These are phyloP conservation scores for Solanum lycopersicoides DNA, from an alignment of 257 asterid species.

Conservation along the genomic window DNA sequence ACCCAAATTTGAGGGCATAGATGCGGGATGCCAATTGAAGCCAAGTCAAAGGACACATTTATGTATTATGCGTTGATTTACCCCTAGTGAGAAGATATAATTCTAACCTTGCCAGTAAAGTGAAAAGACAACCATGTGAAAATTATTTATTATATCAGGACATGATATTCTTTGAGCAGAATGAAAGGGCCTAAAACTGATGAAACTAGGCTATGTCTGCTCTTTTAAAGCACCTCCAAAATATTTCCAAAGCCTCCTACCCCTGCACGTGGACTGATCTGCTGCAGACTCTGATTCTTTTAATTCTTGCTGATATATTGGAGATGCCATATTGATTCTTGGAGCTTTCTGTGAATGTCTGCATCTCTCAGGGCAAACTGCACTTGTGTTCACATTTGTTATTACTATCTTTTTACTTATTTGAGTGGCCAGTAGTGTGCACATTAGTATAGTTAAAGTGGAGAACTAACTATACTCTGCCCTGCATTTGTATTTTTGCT, in stretches of 20 bases:
- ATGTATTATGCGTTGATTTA: slow-evolving; percentile 19
- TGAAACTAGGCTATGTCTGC: background rate
- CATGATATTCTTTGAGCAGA: background rate
- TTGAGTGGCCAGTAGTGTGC: background rate
- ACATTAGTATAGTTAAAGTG: background rate
- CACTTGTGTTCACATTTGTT: background rate
- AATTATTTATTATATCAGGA: background rate
- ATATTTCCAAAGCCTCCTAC: background rate
- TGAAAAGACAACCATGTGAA: background rate
- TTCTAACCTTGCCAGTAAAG: background rate
- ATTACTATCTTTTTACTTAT: background rate
- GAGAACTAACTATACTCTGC: background rate
- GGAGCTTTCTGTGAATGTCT: background rate
- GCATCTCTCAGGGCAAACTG: background rate
- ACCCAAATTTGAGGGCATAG: background rate
- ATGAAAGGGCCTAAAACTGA: background rate
- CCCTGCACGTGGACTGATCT: background rate
- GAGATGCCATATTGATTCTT: background rate
- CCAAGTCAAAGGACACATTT: background rate
- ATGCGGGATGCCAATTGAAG: background rate
- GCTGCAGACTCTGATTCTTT: background rate
- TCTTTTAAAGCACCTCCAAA: background rate
- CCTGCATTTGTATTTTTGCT: background rate
- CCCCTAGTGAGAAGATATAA: slow-evolving; percentile 22
- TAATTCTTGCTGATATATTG: background rate